Base-by-base conservation (phyloP, 2,329 filamentous ascomycete species). In the Trichoderma sp. region DNA sequence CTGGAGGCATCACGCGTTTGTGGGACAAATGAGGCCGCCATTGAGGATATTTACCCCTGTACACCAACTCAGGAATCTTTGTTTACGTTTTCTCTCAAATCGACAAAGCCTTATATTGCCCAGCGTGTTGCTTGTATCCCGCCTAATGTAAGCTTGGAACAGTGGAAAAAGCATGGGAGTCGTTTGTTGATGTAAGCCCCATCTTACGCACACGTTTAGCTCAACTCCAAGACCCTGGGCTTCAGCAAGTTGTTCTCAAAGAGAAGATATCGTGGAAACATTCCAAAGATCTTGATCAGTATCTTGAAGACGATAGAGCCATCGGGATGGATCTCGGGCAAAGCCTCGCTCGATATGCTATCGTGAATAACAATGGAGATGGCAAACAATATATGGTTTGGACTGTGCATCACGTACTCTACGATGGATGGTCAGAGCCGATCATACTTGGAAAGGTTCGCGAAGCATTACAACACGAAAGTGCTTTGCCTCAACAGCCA, bases 321-420 rank as follows among this genome's bases (percentile, higher is more conserved):
- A 6, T 21, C 4, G 5, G n/a, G 31, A 63, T 63, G 60, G n/a
- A 63, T 21, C 60, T 63, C 5, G 60, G 27, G 72, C 12, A 76
- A 35, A 27, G 68, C n/a, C 29, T 72, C 0, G 31, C 29, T 24
- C 69, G 31, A n/a, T 63, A 29, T 50, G 35, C 50, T 8, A 27
- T 76, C 7, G 64, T 45, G 8, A n/a, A 53, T 33, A 31, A 71
- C 18, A n/a, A n/a, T 14, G 24, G 18, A 3, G 27, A 29, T 3
- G 11, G 31, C 27, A 69, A 63, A 31, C 41, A 71, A 33, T 62
- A 65, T 29, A 53, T 85, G 60, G 81, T 83, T 53, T 84, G 82
- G 83, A 84, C 83, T 0, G 74, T 85, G 11, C 84, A 86, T 64
- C 85, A 86, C 75, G 80, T 82, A 0, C 78, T 85, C 2, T 86